These are phyloP conservation scores for Ogataea siamensis DNA, from an alignment of 805 yeast species.

Conservation along the genomic window DNA sequence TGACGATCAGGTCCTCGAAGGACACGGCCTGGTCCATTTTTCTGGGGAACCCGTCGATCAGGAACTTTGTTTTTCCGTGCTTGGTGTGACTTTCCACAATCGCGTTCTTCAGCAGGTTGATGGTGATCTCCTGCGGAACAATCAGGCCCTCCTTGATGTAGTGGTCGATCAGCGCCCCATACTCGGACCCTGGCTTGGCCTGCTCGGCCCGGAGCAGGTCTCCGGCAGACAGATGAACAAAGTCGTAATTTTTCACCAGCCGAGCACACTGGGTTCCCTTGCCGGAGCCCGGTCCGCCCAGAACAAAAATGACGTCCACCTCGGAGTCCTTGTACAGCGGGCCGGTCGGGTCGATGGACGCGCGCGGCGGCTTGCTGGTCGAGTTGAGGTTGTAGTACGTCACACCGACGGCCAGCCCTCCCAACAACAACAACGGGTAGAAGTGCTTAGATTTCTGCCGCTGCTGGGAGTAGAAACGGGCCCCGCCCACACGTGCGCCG, in stretches of 20 bases:
- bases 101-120: slow-evolving; percentile 78
- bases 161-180: slow-evolving; percentile 80
- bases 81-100: slow-evolving; percentile 50
- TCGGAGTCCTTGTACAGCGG: slow-evolving; percentile 54
- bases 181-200: slow-evolving; percentile 72
- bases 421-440: slow-evolving; percentile 29
- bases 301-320: slow-evolving; percentile 79
- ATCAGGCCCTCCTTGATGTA: slow-evolving; percentile 85
- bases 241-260: slow-evolving; percentile 74
- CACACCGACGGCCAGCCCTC: slow-evolving; percentile 32
- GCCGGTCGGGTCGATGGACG: slow-evolving; percentile 33
- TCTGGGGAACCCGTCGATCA: slow-evolving; percentile 96
- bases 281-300: slow-evolving; percentile 98
- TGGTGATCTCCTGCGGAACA: slow-evolving; percentile 91
- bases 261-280: slow-evolving; percentile 95
- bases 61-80: slow-evolving; percentile 58
- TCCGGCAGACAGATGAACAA: slow-evolving; percentile 93
- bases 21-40: slow-evolving; percentile 97
- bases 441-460: slow-evolving; percentile 20
- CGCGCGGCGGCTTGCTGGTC: slow-evolving; percentile 32
- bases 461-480: slow-evolving; percentile 15
- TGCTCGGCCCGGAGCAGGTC: slow-evolving; percentile 94
- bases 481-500: background rate
- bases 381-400: slow-evolving; percentile 33
- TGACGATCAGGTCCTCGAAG: slow-evolving; percentile 78